phyloP scores from a whole-genome alignment of 75 land plant species.

The Cryptomeria japonica region DNA sequence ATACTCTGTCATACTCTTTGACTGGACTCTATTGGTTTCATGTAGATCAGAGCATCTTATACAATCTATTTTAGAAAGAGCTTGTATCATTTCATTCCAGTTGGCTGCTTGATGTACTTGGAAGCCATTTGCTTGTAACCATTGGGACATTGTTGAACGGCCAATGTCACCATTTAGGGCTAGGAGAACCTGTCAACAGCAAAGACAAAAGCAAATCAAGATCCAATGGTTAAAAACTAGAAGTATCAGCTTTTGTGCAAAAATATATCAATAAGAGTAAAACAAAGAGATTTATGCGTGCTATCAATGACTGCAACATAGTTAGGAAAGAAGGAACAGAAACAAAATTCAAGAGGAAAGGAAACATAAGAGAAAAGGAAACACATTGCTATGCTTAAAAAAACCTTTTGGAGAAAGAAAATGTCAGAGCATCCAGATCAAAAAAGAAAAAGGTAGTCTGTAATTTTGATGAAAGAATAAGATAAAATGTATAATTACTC shows the following conservation, averaged over 20 bases:
- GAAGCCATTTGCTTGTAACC: constrained; percentile 51
- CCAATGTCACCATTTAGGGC: constrained; percentile 52
- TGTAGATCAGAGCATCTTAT: not conserved
- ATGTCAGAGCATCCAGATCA: not conserved
- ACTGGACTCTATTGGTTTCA: not conserved
- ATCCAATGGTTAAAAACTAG: not conserved
- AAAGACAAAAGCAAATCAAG: not conserved
- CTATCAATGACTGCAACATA: not conserved
- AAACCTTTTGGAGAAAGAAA: not conserved
- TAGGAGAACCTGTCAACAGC: constrained; percentile 61
- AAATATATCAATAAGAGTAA: not conserved
- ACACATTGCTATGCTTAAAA: not conserved
- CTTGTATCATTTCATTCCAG: constrained; percentile 60
- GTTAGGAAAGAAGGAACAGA: not conserved
- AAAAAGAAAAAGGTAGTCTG: not conserved
- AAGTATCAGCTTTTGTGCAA: not conserved
- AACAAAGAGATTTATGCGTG: not conserved
- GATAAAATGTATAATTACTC: not conserved
- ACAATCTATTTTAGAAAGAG: constrained; percentile 26
- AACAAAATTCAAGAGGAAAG: not conserved
- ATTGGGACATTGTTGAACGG: constrained; percentile 40
- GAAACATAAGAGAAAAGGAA: not conserved
- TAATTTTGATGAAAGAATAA: not conserved
- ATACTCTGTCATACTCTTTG: not conserved
- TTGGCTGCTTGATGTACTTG: constrained; percentile 49